phyloP scores from a whole-genome alignment of 225 moss, liverwort and hornwort genomes.

The Polytrichum commune region DNA sequence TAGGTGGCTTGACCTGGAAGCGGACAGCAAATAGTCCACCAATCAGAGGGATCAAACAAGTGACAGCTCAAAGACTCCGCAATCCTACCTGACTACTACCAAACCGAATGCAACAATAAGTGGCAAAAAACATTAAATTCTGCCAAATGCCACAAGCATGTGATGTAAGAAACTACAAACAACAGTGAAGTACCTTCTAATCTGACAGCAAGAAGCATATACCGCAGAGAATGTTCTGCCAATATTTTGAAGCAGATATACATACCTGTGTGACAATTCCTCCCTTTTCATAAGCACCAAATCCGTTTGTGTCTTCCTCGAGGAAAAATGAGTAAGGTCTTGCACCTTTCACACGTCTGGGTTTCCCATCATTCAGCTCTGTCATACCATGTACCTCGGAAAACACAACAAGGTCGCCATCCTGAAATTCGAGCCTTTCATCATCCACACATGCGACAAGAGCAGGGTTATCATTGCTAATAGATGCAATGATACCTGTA shows the following conservation, averaged over 20 bases:
- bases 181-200: no score
- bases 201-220: no score
- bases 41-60: not conserved
- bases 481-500: constrained; percentile 81
- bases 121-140: no score
- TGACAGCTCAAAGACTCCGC: not conserved
- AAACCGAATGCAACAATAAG: no score
- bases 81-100: no score
- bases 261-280: constrained; percentile 74
- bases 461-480: constrained; percentile 87
- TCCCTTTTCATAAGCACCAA: constrained; percentile 75
- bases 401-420: constrained; percentile 88
- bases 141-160: no score
- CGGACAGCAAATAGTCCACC: not conserved
- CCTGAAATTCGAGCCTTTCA: constrained; percentile 89
- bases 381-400: constrained; percentile 93
- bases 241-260: not conserved
- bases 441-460: constrained; percentile 97
- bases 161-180: no score
- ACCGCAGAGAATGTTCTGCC: no score
- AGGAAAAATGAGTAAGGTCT: constrained; percentile 77
- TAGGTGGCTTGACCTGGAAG: constrained; percentile 73
- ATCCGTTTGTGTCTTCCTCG: constrained; percentile 80
- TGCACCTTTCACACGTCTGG: constrained; percentile 73
- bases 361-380: constrained; percentile 83